phyloP scores from a whole-genome alignment of 768 basidiomycete species.

The Panaeolus papilionaceus region DNA sequence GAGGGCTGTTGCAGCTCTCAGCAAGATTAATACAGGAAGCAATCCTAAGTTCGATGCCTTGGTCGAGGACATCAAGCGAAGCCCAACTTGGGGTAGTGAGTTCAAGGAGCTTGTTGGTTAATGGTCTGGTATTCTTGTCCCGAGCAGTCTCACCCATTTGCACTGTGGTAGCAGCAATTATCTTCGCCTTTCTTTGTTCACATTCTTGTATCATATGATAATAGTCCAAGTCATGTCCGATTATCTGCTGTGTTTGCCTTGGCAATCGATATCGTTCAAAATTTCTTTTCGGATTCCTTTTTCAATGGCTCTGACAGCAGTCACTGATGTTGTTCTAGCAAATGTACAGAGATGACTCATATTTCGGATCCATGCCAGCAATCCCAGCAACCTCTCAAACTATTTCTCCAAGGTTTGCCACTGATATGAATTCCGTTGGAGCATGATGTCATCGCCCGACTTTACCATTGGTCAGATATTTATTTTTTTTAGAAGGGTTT shows the following conservation, averaged over 20 bases:
- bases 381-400: background rate
- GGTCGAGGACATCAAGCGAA: slow-evolving; percentile 76
- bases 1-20: slow-evolving; percentile 85
- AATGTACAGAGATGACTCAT: background rate
- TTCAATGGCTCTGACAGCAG: background rate
- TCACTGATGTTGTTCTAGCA: background rate
- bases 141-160: background rate
- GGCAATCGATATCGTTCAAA: background rate
- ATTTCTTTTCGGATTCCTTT: background rate
- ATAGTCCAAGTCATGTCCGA: background rate
- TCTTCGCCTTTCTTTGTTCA: background rate
- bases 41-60: slow-evolving; percentile 81
- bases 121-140: background rate
- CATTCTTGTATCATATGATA: slow-evolving; percentile 8
- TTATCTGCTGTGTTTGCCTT: background rate
- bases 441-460: background rate
- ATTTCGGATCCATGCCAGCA: background rate
- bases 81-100: slow-evolving; percentile 69
- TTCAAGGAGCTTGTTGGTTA: slow-evolving; percentile 61
- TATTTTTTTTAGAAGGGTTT: background rate
- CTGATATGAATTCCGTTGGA: background rate
- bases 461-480: background rate
- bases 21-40: slow-evolving; percentile 71
- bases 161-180: background rate
- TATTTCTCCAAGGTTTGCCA: background rate